Conservation (phyloP, 2,329 filamentous ascomycete genomes). For the Talaromyces sp. region DNA sequence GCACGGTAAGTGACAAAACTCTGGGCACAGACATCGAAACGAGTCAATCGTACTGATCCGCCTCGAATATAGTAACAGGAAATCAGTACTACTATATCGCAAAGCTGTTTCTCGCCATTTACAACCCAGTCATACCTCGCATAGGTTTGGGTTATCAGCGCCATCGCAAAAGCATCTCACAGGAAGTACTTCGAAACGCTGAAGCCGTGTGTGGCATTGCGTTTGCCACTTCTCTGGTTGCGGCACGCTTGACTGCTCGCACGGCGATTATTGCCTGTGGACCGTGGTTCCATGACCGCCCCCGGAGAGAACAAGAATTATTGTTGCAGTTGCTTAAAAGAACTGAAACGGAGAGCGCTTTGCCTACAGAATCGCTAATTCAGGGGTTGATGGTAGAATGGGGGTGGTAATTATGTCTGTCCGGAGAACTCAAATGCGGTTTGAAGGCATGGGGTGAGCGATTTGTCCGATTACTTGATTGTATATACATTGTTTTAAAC, state of each 20-base stretch:
- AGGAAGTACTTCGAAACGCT: slow-evolving; percentile 24
- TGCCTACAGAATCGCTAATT: slow-evolving; percentile 28
- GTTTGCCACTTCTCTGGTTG: slow-evolving; percentile 23
- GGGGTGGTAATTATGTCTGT: slow-evolving; percentile 18
- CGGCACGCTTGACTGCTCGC: slow-evolving; percentile 14
- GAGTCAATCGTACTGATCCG: neutral
- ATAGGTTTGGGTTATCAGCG: slow-evolving; percentile 16
- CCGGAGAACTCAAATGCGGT: neutral
- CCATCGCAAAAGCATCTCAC: slow-evolving; percentile 16
- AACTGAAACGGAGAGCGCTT: slow-evolving; percentile 32
- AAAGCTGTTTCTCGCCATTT: slow-evolving; percentile 17
- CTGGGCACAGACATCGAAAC: neutral
- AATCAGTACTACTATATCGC: slow-evolving; percentile 18
- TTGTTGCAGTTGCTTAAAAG: slow-evolving; percentile 24
- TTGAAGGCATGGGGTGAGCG: neutral
- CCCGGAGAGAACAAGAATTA: slow-evolving; percentile 21
- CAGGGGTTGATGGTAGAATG: slow-evolving; percentile 32
- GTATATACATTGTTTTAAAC: neutral
- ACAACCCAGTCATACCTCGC: slow-evolving; percentile 18
- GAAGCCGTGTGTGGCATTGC: slow-evolving; percentile 27
- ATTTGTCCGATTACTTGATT: neutral
- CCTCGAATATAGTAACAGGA: slow-evolving; percentile 18
- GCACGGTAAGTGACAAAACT: slow-evolving; percentile 23
- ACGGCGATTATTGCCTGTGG: slow-evolving; percentile 27
- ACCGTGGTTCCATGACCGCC: slow-evolving; percentile 26